phyloP scores from a whole-genome alignment of 2,329 filamentous ascomycete genomes.

The Pestalotiopsis sp. region DNA sequence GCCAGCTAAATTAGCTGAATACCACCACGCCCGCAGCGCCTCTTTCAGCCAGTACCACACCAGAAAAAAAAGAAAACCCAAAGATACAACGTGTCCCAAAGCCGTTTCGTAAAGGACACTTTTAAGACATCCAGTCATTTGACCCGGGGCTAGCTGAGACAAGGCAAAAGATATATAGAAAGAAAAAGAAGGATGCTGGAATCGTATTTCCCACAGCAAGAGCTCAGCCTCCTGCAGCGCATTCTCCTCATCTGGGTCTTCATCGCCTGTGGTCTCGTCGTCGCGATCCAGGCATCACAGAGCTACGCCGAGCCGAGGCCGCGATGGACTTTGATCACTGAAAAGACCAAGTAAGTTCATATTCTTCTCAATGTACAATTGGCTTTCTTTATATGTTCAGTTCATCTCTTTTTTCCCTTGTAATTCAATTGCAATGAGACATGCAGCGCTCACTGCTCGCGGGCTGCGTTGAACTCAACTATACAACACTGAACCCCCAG shows the following conservation, averaged over 20 bases:
- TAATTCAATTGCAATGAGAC: not conserved
- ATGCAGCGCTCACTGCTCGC: not conserved
- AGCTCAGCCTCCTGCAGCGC: slow-evolving; percentile 20
- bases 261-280: slow-evolving; percentile 17
- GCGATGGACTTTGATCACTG: slow-evolving; percentile 16
- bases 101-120: not conserved
- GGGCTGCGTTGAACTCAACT: not conserved
- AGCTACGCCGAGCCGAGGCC: slow-evolving; percentile 16
- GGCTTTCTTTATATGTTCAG: not conserved
- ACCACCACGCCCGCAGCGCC: not conserved
- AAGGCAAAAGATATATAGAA: too few relatives aligned
- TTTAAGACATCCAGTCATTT: not conserved
- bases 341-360: slow-evolving; percentile 16
- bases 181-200: slow-evolving; percentile 6
- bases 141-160: not conserved
- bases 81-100: slow-evolving; percentile 2
- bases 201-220: slow-evolving; percentile 15
- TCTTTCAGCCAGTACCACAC: not conserved
- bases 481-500: too few relatives aligned
- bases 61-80: not conserved
- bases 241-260: slow-evolving; percentile 22
- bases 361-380: not conserved
- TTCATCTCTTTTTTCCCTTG: not conserved
- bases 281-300: slow-evolving; percentile 18
- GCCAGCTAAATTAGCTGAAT: not conserved